These are phyloP conservation scores for Agaricus sinodeliciosus DNA, from an alignment of 768 basidiomycete species.

Conservation along the genomic window DNA sequence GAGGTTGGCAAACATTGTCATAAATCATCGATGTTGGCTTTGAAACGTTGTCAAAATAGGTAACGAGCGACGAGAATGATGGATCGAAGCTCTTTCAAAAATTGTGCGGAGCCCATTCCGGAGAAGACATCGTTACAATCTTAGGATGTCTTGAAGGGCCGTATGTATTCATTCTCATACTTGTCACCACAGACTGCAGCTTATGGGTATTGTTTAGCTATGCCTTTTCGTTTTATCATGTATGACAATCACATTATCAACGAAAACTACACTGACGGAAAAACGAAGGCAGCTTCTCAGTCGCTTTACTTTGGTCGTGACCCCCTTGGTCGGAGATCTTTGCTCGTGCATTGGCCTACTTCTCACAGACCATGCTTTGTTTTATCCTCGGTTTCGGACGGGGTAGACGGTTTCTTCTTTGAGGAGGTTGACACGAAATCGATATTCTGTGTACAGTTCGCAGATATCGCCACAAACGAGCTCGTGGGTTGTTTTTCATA, in stretches of 20 bases:
- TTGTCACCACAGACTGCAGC: not conserved
- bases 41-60: constrained; percentile 28
- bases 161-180: constrained; percentile 37
- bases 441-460: constrained; percentile 50
- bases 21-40: not conserved
- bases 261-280: constrained; percentile 4
- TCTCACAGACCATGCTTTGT: constrained; percentile 43
- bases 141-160: constrained; percentile 74
- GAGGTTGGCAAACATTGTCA: constrained; percentile 36
- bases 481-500: constrained; percentile 12
- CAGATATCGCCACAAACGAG: not conserved
- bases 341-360: constrained; percentile 63
- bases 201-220: constrained; percentile 41
- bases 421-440: constrained; percentile 56
- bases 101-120: constrained; percentile 22
- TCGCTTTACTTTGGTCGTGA: constrained; percentile 73
- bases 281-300: constrained; percentile 30
- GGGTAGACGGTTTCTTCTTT: constrained; percentile 38
- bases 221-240: constrained; percentile 76
- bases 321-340: constrained; percentile 81
- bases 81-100: constrained; percentile 45
- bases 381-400: constrained; percentile 60
- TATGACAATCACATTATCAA: constrained; percentile 22
- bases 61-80: constrained; percentile 62
- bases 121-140: constrained; percentile 39